These are phyloP conservation scores for Boletus albobrunnescens DNA, from an alignment of 1,284 basidiomycete species.

Conservation along the genomic window DNA sequence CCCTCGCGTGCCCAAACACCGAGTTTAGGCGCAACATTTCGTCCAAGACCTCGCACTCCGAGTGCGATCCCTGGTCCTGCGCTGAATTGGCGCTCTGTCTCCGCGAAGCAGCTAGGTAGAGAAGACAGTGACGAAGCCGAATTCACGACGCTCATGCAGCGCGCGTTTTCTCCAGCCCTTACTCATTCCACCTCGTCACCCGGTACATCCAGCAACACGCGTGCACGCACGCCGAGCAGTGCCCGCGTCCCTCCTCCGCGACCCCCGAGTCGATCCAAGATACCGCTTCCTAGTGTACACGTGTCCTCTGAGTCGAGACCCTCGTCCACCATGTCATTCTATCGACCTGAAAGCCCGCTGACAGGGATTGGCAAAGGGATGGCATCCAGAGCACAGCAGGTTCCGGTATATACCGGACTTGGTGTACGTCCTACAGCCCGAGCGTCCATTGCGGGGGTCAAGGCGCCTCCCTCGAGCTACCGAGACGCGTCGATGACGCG, in stretches of 20 bases:
- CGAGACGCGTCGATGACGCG: slow-evolving; percentile 52
- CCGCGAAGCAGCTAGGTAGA: slow-evolving; percentile 43
- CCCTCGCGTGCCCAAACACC: slow-evolving; percentile 38
- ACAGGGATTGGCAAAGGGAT: slow-evolving; percentile 39
- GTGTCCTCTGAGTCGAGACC: slow-evolving; percentile 68
- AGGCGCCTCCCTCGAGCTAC: slow-evolving; percentile 73
- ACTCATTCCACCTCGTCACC: slow-evolving; percentile 37
- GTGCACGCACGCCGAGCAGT: slow-evolving; percentile 40
- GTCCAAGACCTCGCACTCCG: slow-evolving; percentile 70
- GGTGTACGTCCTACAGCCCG: slow-evolving; percentile 41
- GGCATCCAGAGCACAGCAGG: slow-evolving; percentile 51
- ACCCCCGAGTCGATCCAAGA: slow-evolving; percentile 77
- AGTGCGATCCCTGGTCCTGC: slow-evolving; percentile 68
- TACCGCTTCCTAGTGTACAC: slow-evolving; percentile 71
- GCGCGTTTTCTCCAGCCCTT: slow-evolving; percentile 64
- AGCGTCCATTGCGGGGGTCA: slow-evolving; percentile 35
- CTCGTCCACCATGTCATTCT: slow-evolving; percentile 65
- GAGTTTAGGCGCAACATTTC: slow-evolving; percentile 43
- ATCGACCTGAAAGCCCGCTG: slow-evolving; percentile 53
- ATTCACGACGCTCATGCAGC: slow-evolving; percentile 45
- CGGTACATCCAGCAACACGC: slow-evolving; percentile 27
- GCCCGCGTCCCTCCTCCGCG: slow-evolving; percentile 52
- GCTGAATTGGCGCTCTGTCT: slow-evolving; percentile 45
- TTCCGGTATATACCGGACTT: slow-evolving; percentile 49
- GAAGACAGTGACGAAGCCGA: slow-evolving; percentile 51